A percentile compares a stretch with the other conserved stretches of the same genome.
These are phyloP conservation scores for Dichomitus squalens DNA, from an alignment of 1,284 basidiomycete genomes.

Conservation along the genomic window DNA sequence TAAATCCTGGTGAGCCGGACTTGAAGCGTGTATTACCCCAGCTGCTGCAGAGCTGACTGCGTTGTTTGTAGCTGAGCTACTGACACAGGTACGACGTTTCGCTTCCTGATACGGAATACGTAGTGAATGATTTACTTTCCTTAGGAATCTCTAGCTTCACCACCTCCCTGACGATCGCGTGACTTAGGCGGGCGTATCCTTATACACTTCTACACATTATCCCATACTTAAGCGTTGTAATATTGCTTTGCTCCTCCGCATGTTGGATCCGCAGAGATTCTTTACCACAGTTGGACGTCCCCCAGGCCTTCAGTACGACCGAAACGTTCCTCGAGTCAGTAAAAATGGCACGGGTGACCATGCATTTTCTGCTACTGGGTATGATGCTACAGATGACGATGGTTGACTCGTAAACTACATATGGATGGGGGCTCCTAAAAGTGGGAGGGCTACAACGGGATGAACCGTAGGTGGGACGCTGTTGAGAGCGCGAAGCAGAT, in stretches of 20 bases:
- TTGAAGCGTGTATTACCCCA: background rate
- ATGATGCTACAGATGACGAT: conserved; percentile 30
- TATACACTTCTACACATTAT: conserved; percentile 13
- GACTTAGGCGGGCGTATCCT: conserved; percentile 2
- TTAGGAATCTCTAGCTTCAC: conserved; percentile 65
- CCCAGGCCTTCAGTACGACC: too few relatives aligned
- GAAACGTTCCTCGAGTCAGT: background rate
- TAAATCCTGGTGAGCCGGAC: conserved; percentile 54
- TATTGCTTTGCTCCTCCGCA: background rate
- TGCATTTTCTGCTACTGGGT: conserved; percentile 7
- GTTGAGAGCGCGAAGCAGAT: conserved; percentile 42
- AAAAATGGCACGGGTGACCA: too few relatives aligned
- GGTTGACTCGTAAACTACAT: conserved; percentile 34
- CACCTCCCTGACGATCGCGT: conserved; percentile 44
- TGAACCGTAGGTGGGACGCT: conserved; percentile 31
- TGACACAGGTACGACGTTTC: conserved; percentile 52
- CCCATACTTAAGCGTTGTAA: conserved; percentile 14
- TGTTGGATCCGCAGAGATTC: too few relatives aligned
- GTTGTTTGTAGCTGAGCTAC: conserved; percentile 50
- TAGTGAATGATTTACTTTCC: background rate
- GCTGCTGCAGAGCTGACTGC: background rate
- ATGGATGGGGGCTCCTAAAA: conserved; percentile 11
- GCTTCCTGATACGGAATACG: background rate
- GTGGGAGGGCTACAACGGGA: conserved; percentile 17
- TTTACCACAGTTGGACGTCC: too few relatives aligned